These are phyloP conservation scores for Rhododendron henanense DNA, from an alignment of 148 eudicot genomes.

Conservation along the genomic window DNA sequence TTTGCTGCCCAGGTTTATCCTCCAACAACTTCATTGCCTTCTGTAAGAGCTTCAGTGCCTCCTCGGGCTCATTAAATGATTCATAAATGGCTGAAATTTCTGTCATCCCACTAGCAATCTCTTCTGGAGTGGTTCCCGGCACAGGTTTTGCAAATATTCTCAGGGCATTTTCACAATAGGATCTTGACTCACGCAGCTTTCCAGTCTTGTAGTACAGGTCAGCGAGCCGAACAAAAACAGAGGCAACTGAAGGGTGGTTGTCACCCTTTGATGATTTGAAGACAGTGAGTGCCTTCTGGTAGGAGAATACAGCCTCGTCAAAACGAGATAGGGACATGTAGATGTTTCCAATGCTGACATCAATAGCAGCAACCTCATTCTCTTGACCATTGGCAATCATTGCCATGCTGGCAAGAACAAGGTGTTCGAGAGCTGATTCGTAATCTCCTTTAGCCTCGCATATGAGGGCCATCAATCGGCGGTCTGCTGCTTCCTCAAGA, in stretches of 20 bases:
- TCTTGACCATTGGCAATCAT: slow-evolving; percentile 99
- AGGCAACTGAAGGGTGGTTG: slow-evolving; percentile 93
- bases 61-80: slow-evolving; percentile 85
- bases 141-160: slow-evolving; percentile 95
- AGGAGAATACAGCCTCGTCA: slow-evolving; percentile 92
- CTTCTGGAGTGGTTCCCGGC: slow-evolving; percentile 90
- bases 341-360: slow-evolving; percentile 88
- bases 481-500: slow-evolving; percentile 95
- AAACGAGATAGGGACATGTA: slow-evolving; percentile 72
- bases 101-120: slow-evolving; percentile 80
- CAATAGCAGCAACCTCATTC: slow-evolving; percentile 88
- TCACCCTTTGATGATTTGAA: slow-evolving; percentile 95
- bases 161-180: slow-evolving; percentile 91
- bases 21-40: slow-evolving; percentile 78
- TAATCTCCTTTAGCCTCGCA: slow-evolving; percentile 90
- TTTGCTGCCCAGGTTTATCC: slow-evolving; percentile 90
- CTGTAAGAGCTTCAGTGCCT: slow-evolving; percentile 78
- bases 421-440: slow-evolving; percentile 92
- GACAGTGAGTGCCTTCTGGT: slow-evolving; percentile 93
- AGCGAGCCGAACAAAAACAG: slow-evolving; percentile 84
- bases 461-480: slow-evolving; percentile 97
- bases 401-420: slow-evolving; percentile 97
- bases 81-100: slow-evolving; percentile 92
- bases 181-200: slow-evolving; percentile 85
- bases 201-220: slow-evolving; percentile 93